Conservation (phyloP, 345 rosid species). For the Eucalyptus rudis region DNA sequence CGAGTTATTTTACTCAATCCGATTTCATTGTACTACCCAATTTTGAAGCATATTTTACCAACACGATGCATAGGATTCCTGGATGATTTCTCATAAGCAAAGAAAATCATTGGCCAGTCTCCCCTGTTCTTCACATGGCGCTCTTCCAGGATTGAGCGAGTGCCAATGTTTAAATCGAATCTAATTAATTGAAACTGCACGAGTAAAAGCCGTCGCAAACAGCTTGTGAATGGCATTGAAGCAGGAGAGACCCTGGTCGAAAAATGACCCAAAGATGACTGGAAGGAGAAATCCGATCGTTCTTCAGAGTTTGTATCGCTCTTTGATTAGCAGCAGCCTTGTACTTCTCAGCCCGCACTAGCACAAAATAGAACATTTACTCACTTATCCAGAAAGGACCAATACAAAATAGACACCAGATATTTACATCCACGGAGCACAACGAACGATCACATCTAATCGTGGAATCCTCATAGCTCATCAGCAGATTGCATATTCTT, state of each 20-base stretch:
- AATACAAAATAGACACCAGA: not conserved
- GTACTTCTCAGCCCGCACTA: conserved; percentile 44
- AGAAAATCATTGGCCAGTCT: not conserved
- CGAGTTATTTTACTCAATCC: no score
- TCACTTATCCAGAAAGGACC: not conserved
- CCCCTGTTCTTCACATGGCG: not conserved
- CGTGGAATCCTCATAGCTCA: not conserved
- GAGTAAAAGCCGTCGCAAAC: not conserved
- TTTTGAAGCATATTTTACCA: no score
- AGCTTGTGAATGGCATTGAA: not conserved
- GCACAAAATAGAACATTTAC: not conserved
- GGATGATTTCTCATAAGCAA: not conserved
- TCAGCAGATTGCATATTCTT: not conserved
- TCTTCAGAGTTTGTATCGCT: conserved; percentile 13
- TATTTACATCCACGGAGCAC: not conserved
- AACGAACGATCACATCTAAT: not conserved
- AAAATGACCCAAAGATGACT: not conserved
- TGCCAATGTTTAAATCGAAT: not conserved
- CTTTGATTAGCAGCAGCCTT: conserved; percentile 42
- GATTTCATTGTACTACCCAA: no score
- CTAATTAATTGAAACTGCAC: not conserved
- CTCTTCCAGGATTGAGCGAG: not conserved
- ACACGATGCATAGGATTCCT: not conserved
- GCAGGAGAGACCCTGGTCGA: not conserved
- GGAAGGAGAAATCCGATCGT: conserved; percentile 14